Evolutionary conservation across 306 rosid genomes (phyloP).

Genomic region (Corylus heterophylla): DNA sequence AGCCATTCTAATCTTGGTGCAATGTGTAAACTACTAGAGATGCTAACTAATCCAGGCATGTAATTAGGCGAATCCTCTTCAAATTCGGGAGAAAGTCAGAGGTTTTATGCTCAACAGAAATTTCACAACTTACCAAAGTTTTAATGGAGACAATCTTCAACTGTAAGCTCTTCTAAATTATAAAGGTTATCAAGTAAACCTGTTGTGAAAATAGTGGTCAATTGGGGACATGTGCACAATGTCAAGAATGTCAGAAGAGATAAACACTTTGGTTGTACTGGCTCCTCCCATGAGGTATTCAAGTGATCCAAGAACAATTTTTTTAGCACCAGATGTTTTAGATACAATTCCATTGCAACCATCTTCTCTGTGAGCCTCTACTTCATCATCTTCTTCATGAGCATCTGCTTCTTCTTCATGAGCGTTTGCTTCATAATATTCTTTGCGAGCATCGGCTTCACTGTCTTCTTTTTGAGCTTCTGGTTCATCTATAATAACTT

Average conservation of each 20-base stretch:
- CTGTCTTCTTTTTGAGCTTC: no score
- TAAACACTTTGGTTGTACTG: background rate
- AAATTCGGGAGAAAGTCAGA: slow-evolving; percentile 9
- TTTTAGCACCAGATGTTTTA: background rate
- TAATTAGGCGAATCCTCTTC: slow-evolving; percentile 1
- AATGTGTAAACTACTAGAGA: slow-evolving; percentile 14
- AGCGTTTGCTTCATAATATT: background rate
- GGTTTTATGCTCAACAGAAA: background rate
- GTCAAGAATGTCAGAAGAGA: slow-evolving; percentile 11
- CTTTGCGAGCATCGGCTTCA: no score
- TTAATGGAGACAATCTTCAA: slow-evolving; percentile 27
- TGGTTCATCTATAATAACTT: no score
- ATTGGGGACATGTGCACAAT: slow-evolving; percentile 18
- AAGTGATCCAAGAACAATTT: background rate
- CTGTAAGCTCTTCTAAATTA: slow-evolving; percentile 8
- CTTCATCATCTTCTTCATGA: no score
- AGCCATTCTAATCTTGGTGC: slow-evolving; percentile 1
- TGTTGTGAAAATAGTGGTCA: slow-evolving; percentile 16
- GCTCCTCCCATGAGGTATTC: background rate
- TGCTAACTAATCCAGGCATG: slow-evolving; percentile 16
- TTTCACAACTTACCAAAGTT: background rate
- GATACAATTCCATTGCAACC: background rate
- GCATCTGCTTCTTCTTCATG: background rate
- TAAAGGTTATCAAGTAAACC: background rate
- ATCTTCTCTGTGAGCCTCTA: no score